phyloP scores from a whole-genome alignment of 352 stramenopile species.

The Peronospora belbahrii region DNA sequence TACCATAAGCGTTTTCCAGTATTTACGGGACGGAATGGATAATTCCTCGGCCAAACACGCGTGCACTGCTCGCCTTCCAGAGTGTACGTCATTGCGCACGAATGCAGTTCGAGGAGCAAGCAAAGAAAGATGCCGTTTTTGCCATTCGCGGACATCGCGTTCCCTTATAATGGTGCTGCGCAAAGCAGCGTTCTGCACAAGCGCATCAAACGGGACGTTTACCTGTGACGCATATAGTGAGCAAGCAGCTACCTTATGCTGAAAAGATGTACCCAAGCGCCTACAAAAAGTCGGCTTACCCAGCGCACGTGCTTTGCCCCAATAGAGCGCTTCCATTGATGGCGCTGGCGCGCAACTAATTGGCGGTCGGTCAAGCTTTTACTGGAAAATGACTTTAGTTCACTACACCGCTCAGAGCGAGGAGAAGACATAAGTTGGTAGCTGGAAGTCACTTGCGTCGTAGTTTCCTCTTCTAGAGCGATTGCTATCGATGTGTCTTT shows the following conservation, averaged over 20 bases:
- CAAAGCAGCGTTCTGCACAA: slow-evolving; percentile 24
- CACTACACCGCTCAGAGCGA: slow-evolving; percentile 8
- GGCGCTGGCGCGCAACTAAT: slow-evolving; percentile 41
- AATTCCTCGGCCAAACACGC: slow-evolving; percentile 26
- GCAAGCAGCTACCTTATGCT: not conserved
- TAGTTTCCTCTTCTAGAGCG: slow-evolving; percentile 10
- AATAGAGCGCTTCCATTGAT: slow-evolving; percentile 69
- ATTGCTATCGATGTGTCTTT: slow-evolving; percentile 6
- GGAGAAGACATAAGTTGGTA: slow-evolving; percentile 32
- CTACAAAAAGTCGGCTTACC: slow-evolving; percentile 18
- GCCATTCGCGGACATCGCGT: slow-evolving; percentile 24
- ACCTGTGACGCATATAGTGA: slow-evolving; percentile 18
- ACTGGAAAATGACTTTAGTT: slow-evolving; percentile 9
- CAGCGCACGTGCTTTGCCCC: slow-evolving; percentile 28
- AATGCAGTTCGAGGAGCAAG: slow-evolving; percentile 27
- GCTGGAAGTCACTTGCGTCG: slow-evolving; percentile 11
- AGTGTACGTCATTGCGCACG: slow-evolving; percentile 24
- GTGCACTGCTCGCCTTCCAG: slow-evolving; percentile 4
- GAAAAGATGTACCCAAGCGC: not conserved
- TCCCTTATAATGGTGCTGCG: slow-evolving; percentile 29
- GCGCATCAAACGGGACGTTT: slow-evolving; percentile 20
- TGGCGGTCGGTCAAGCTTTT: slow-evolving; percentile 41
- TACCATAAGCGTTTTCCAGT: slow-evolving; percentile 25
- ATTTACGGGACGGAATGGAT: slow-evolving; percentile 20
- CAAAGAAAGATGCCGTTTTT: slow-evolving; percentile 21